Conservation (phyloP, 306 rosid genomes). For the Parietaria judaica region DNA sequence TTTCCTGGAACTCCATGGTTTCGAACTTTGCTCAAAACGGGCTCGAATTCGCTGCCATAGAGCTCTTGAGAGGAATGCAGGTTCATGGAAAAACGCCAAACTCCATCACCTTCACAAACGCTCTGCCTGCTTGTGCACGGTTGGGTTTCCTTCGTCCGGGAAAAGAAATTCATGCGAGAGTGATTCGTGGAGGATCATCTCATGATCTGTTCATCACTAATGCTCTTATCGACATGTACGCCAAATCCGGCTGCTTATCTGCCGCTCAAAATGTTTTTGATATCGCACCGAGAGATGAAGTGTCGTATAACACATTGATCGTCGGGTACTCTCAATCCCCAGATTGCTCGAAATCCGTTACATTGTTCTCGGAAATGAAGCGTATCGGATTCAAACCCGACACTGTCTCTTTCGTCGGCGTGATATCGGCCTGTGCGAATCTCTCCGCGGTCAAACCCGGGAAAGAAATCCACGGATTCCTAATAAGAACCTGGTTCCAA, state of each 20-base stretch:
- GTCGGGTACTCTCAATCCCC: slow-evolving; percentile 62
- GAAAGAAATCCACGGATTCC: slow-evolving; percentile 67
- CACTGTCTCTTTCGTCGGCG: slow-evolving; percentile 70
- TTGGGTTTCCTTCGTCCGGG: slow-evolving; percentile 53
- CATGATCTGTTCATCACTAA: slow-evolving; percentile 66
- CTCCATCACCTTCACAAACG: slow-evolving; percentile 66
- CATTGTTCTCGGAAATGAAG: slow-evolving; percentile 67
- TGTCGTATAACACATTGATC: slow-evolving; percentile 71
- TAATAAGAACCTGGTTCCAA: slow-evolving; percentile 39
- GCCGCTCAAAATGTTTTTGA: slow-evolving; percentile 66
- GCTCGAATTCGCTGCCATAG: slow-evolving; percentile 51
- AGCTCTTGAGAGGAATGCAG: slow-evolving; percentile 60
- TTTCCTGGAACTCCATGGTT: slow-evolving; percentile 89
- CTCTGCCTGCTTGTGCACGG: slow-evolving; percentile 82
- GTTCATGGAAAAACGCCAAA: slow-evolving; percentile 52
- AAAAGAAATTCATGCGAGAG: slow-evolving; percentile 71
- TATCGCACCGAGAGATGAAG: slow-evolving; percentile 48
- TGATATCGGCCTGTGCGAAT: slow-evolving; percentile 73
- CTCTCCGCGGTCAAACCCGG: slow-evolving; percentile 65
- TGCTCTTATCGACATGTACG: slow-evolving; percentile 80
- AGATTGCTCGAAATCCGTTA: slow-evolving; percentile 48
- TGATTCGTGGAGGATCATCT: slow-evolving; percentile 34
- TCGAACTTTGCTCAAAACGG: slow-evolving; percentile 73
- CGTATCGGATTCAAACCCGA: slow-evolving; percentile 45
- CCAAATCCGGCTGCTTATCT: slow-evolving; percentile 50